Evolutionary conservation across 192 early-diverging fungal species (phyloP).

Genomic region (Haplosporangium gracile): DNA sequence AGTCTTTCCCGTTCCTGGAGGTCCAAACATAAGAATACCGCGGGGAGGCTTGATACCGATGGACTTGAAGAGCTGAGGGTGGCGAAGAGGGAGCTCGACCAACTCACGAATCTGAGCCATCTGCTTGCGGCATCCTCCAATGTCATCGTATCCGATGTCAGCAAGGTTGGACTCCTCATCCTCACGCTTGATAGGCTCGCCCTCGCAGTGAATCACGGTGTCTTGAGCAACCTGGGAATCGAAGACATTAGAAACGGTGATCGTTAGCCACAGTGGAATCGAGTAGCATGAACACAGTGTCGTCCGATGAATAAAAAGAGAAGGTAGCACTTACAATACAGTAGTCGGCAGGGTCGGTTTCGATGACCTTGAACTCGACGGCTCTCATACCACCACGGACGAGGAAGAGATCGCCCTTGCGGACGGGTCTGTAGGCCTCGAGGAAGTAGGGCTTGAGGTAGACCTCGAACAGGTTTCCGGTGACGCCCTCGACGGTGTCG

Average conservation of each 20-base stretch:
- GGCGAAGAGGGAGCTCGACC: constrained; percentile 96
- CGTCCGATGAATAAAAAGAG: neutral
- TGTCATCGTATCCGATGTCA: constrained; percentile 98
- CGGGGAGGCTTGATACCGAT: constrained; percentile 99
- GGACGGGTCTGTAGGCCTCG: constrained; percentile 97
- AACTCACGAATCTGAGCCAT: constrained; percentile 99
- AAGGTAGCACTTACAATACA: constrained; percentile 82
- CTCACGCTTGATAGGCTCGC: constrained; percentile 98
- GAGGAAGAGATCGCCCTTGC: constrained; percentile 95
- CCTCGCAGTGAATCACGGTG: constrained; percentile 98
- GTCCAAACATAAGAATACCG: constrained; percentile 98
- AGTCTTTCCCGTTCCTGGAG: constrained; percentile 99
- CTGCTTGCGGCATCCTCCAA: constrained; percentile 98
- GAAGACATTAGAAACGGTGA: neutral
- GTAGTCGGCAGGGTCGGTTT: constrained; percentile 95
- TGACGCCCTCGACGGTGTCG: constrained; percentile 97
- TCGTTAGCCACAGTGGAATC: neutral
- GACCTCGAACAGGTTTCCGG: constrained; percentile 97
- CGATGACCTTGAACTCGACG: constrained; percentile 99
- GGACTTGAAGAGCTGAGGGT: constrained; percentile 98
- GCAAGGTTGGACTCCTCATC: constrained; percentile 95
- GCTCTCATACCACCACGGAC: constrained; percentile 97
- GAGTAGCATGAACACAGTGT: neutral
- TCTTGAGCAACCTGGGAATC: constrained; percentile 88
- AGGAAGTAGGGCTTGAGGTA: constrained; percentile 99